Base-by-base conservation (phyloP, 1,284 basidiomycete genomes). In the Leccinum fallax region DNA sequence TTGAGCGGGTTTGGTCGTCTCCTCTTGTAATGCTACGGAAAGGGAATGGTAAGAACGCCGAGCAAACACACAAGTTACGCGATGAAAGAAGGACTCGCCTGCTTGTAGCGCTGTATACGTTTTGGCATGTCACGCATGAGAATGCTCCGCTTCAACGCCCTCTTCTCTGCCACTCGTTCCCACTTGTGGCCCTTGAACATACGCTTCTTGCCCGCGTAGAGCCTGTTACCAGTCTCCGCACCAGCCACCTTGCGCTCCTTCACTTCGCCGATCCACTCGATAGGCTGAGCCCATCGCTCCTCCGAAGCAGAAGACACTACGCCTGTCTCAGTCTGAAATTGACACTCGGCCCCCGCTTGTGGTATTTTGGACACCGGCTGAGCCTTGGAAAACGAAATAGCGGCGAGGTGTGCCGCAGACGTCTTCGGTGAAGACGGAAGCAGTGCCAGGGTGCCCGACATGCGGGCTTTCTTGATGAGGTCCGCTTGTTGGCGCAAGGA, bases 111-210 rank as follows among this genome's bases (percentile, higher is more conserved):
- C 65, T 75, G 74, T 65, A 92, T 80, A 62, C 88, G 83, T 66
- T 81, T 80, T 46, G 77, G 69, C 90, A 92, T 92, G 71, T 86
- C 83, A 70, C 83, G 80, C 81, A 92, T 76, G 61, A 89, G 76
- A 60, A 85, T 80, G 62, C 76, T 76, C 62, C 78, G 83, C 68
- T 80, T 81, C 68, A 74, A 75, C 58, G 76, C 71, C 65, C 77
- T 78, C 68, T 79, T 78, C 59, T 78, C 78, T 65, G 77, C 78
- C 64, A 78, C 72, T 46, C 89, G 83, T 76, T 93, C 88, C 87
- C 88, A 91, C 69, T 85, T 89, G 80, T 93, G 90, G 24, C 91
- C 91, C 80, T 93, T 93, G 84, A 93, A 93, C 90, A 93, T 92
- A 66, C 83, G 79, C 79, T 85, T 88, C 81, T 83, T 88, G 62